Evolutionary conservation across 495 filamentous ascomycete species (phyloP).

Genomic region (Podospora pseudopauciseta): DNA sequence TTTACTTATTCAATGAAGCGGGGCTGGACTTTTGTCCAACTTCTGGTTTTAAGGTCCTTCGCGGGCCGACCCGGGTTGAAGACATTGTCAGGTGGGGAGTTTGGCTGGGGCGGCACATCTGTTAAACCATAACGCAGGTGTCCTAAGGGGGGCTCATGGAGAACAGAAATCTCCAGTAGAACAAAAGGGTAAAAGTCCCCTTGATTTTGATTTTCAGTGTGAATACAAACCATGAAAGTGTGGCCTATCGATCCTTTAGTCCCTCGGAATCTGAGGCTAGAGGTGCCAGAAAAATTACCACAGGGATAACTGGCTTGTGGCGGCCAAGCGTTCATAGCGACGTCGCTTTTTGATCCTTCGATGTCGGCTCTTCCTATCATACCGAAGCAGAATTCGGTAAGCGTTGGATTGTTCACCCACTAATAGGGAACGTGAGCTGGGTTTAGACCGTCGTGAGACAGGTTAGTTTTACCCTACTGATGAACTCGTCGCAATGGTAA

Average conservation of each 20-base stretch:
- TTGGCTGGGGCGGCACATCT: slow-evolving; percentile 67
- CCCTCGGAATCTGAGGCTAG: slow-evolving; percentile 72
- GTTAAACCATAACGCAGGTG: slow-evolving; percentile 66
- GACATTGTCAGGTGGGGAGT: slow-evolving; percentile 70
- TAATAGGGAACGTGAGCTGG: slow-evolving; percentile 52
- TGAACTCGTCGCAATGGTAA: slow-evolving; percentile 61
- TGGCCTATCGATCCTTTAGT: slow-evolving; percentile 75
- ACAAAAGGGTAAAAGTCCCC: slow-evolving; percentile 76
- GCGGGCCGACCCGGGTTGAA: slow-evolving; percentile 64
- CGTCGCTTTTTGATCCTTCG: slow-evolving; percentile 47
- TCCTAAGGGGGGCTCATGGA: slow-evolving; percentile 66
- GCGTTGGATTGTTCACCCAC: slow-evolving; percentile 57
- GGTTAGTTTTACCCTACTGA: slow-evolving; percentile 49
- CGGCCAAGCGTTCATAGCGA: slow-evolving; percentile 43
- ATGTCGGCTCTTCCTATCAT: slow-evolving; percentile 57
- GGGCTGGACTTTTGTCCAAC: slow-evolving; percentile 63
- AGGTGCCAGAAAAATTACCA: slow-evolving; percentile 75
- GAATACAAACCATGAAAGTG: slow-evolving; percentile 75
- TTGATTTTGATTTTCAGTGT: slow-evolving; percentile 79
- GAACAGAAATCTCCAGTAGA: slow-evolving; percentile 75
- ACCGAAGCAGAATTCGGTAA: slow-evolving; percentile 51
- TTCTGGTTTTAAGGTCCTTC: slow-evolving; percentile 67
- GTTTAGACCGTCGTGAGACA: slow-evolving; percentile 47
- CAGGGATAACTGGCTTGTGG: slow-evolving; percentile 65
- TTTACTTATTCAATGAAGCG: slow-evolving; percentile 73